Evolutionary conservation across 78 protist species (phyloP), one percentile per base, ranked within the genome.

Genomic region (Protostelium mycophagum): DNA sequence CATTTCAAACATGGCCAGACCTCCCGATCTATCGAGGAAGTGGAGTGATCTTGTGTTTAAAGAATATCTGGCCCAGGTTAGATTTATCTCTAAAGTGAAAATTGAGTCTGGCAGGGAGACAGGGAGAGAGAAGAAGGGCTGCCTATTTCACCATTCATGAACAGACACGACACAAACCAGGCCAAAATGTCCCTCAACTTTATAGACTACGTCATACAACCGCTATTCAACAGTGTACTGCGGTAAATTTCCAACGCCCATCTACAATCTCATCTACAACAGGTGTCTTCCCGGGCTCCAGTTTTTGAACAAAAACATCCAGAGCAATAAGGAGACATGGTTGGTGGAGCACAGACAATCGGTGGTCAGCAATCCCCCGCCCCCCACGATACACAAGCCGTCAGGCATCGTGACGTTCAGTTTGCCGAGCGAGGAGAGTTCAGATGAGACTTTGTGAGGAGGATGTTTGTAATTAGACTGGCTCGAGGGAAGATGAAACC

Each of bases 151-250:
- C 88, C 88, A 9, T 86, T n/a, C 34, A 86, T 86, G 88, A 37
- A 86, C 38, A 0, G 88, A 37, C 28, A 86, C 88, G 38, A 86
- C 37, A 37, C 38, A 1, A 37, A 86, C 34, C 88, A 86, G 5
- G 88, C 37, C 23, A 86, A 86, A 29, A 86, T 86, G 88, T 86
- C 88, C 63, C 88, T 86, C 38, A 37, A 37, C 37, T 86, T 86
- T 86, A 29, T 86, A 1, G 88, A 86, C 88, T 86, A 36, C 5
- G 37, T 86, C 88, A 29, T 10, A 1, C 88, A 28, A 34, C 88
- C 88, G 1, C 37, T 86, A 10, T 86, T 86, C 5, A 5, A 1
- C 5, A 51, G 73, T 51, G 86, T 85, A 23, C 28, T 35, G 28
- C 1, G 10, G 86, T 35, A 25, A 85, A 16, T 16, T 16, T 5